Percentiles rank a stretch among this genome's conserved stretches.
Evolutionary conservation across 805 yeast genomes (phyloP).

Genomic region (Saccharomycopsis selenospora): DNA sequence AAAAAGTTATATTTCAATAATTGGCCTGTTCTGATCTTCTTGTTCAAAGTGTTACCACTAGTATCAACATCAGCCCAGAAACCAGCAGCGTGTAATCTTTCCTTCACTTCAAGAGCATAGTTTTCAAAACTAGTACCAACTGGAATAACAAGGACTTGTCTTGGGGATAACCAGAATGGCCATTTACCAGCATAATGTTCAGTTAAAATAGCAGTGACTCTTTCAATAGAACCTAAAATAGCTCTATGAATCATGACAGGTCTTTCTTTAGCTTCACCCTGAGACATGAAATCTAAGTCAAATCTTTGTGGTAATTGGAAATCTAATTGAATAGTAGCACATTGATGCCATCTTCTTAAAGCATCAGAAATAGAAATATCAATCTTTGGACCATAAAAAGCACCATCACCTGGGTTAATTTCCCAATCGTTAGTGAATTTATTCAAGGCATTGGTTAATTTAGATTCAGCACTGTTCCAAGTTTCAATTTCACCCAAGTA

Average conservation of each 20-base stretch:
- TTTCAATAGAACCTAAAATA: conserved; percentile 94
- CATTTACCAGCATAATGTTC: conserved; percentile 99
- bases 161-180: conserved; percentile 99
- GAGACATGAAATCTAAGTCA: conserved; percentile 78
- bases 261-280: conserved; percentile 48
- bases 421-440: conserved; percentile 90
- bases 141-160: conserved; percentile 94
- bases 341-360: conserved; percentile 93
- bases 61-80: conserved; percentile 91
- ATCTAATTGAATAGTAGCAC: conserved; percentile 98
- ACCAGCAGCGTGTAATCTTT: conserved; percentile 52
- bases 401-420: conserved; percentile 96
- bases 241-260: conserved; percentile 99
- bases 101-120: conserved; percentile 78
- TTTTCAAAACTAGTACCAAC: conserved; percentile 91
- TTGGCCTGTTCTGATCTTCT: conserved; percentile 98
- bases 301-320: conserved; percentile 96
- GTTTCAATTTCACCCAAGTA: conserved; percentile 90
- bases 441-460: conserved; percentile 75
- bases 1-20: conserved; percentile 89
- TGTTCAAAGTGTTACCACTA: conserved; percentile 92
- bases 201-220: conserved; percentile 97
- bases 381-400: conserved; percentile 91
- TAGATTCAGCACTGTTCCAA: conserved; percentile 88
- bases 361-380: conserved; percentile 96